phyloP scores from a whole-genome alignment of 108 stramenopile genomes.

The Cyclostephanos tholiformis region DNA sequence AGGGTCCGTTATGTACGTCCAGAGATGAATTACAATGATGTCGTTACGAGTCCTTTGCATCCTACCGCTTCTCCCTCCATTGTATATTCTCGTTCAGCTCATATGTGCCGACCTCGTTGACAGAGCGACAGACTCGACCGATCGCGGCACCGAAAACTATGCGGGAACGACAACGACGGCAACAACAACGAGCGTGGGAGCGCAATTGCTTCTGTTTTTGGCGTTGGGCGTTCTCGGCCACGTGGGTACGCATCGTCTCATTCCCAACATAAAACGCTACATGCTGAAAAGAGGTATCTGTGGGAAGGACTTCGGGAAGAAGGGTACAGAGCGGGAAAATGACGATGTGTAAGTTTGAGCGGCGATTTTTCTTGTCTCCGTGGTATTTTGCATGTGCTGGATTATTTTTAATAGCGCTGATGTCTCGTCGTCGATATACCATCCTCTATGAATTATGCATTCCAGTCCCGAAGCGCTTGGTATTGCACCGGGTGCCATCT shows the following conservation, averaged over 20 bases:
- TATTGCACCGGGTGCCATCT: conserved; percentile 91
- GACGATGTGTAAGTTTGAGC: conserved; percentile 47
- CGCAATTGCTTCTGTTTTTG: conserved; percentile 39
- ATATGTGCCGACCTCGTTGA: not conserved
- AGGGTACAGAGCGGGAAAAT: conserved; percentile 73
- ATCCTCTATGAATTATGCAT: not conserved
- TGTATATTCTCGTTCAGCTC: not conserved
- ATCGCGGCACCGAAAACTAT: no score
- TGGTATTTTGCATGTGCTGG: not conserved
- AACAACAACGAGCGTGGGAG: conserved; percentile 15
- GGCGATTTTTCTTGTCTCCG: not conserved
- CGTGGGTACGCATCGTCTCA: conserved; percentile 38
- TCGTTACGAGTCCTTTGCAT: not conserved
- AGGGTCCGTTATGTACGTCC: no score
- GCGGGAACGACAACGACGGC: no score
- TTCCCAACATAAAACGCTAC: conserved; percentile 54
- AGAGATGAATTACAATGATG: not conserved
- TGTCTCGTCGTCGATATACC: not conserved
- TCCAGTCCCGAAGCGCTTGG: conserved; percentile 93
- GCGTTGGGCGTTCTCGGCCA: conserved; percentile 38
- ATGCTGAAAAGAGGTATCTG: conserved; percentile 79
- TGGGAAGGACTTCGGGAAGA: conserved; percentile 89
- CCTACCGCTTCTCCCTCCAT: not conserved
- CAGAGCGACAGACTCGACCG: no score
- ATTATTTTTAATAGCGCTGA: not conserved